A percentile compares a stretch with the other conserved stretches of the same genome.
phyloP scores from a whole-genome alignment of 306 rosid species.

The peach (Prunus persica) region DNA sequence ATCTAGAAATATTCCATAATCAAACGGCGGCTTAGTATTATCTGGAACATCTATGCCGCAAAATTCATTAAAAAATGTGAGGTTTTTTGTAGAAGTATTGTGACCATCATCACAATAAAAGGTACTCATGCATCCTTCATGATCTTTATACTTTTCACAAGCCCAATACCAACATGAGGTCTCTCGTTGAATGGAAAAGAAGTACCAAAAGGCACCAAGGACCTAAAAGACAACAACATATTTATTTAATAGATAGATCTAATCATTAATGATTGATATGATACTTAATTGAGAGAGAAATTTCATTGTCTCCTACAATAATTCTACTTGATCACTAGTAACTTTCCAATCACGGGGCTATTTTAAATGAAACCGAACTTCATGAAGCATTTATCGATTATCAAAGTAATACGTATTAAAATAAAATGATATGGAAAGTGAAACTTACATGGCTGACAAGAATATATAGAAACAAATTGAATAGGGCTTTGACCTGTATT shows the following conservation, averaged over 20 bases:
- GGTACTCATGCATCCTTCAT: no score
- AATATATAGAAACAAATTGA: conserved; percentile 28
- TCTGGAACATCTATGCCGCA: no score
- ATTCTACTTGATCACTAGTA: no score
- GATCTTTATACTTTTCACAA: not conserved
- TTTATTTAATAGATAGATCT: no score
- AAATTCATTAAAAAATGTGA: accelerated
- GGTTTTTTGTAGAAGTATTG: accelerated
- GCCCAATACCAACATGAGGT: not conserved
- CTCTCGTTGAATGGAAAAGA: conserved; percentile 20
- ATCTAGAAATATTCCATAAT: no score
- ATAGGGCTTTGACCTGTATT: conserved; percentile 12
- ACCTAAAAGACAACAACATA: conserved; percentile 1
- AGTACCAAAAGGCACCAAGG: conserved; percentile 27
- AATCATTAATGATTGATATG: no score
- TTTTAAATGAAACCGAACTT: no score
- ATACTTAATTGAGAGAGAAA: no score
- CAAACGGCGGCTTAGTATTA: accelerated
- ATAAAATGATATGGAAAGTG: no score
- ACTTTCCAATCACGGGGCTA: no score
- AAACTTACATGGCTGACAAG: conserved; percentile 31
- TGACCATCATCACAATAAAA: not conserved
- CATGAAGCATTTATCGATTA: no score
- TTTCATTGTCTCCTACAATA: accelerated
- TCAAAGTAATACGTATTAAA: no score